Evolutionary conservation across 768 basidiomycete genomes (phyloP).

Genomic region (Boletus rex-veris): DNA sequence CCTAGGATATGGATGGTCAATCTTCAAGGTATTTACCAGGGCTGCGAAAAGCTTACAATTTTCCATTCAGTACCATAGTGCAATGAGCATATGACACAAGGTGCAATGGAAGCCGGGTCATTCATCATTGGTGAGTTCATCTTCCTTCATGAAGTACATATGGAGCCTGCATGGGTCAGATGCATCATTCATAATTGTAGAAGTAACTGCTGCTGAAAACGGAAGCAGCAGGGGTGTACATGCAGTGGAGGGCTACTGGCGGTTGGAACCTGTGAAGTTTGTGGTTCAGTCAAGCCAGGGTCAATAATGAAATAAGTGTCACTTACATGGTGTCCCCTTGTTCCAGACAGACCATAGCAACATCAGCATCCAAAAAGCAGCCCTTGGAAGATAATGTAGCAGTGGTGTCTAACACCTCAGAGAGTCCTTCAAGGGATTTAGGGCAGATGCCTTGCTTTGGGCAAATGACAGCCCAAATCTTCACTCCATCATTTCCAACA

Average conservation of each 20-base stretch:
- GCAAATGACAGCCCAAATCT: not conserved
- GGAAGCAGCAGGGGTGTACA: not conserved
- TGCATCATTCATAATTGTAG: conserved; percentile 7
- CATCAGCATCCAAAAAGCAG: too few relatives aligned
- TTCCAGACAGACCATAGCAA: too few relatives aligned
- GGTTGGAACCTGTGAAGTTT: conserved; percentile 2
- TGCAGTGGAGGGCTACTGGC: not conserved
- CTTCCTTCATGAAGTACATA: not conserved
- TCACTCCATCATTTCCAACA: not conserved
- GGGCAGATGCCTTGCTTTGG: too few relatives aligned
- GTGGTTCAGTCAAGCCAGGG: too few relatives aligned
- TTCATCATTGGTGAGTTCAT: not conserved
- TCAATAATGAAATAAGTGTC: too few relatives aligned
- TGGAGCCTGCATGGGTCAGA: not conserved
- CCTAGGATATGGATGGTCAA: not conserved
- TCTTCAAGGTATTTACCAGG: too few relatives aligned
- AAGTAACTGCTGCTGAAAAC: not conserved
- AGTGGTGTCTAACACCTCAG: too few relatives aligned
- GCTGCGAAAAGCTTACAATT: not conserved
- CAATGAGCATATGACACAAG: not conserved
- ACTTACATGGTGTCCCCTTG: too few relatives aligned
- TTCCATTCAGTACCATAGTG: not conserved
- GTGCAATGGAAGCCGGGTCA: not conserved
- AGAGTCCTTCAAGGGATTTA: too few relatives aligned
- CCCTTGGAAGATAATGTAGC: too few relatives aligned